Evolutionary conservation across 768 basidiomycete genomes (phyloP).

Genomic region (Amanita phalloides): DNA sequence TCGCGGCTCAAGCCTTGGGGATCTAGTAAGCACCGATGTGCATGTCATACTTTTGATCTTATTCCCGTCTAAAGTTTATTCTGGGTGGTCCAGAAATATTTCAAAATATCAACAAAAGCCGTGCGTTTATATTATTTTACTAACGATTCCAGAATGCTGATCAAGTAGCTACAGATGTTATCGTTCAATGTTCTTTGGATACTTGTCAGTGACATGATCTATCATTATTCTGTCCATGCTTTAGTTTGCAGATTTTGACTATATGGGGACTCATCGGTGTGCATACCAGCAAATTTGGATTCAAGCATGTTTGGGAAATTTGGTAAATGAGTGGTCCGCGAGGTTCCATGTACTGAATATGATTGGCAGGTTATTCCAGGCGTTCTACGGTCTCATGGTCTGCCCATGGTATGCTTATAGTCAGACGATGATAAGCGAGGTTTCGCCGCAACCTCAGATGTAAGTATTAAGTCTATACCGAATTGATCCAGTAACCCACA

Average conservation of each 20-base stretch:
- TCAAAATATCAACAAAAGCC: constrained; percentile 51
- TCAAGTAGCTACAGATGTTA: constrained; percentile 40
- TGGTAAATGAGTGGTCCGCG: constrained; percentile 29
- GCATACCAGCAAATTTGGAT: constrained; percentile 63
- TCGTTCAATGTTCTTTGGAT: constrained; percentile 67
- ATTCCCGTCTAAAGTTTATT: constrained; percentile 30
- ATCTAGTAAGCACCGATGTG: constrained; percentile 40
- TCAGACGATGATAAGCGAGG: constrained; percentile 77
- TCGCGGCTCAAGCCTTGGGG: constrained; percentile 52
- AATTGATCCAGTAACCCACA: background rate
- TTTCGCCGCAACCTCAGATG: constrained; percentile 66
- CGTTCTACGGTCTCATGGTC: constrained; percentile 60
- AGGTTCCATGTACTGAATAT: background rate
- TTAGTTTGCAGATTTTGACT: constrained; percentile 37
- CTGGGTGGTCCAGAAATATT: constrained; percentile 61
- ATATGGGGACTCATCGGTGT: constrained; percentile 74
- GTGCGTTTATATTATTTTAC: constrained; percentile 18
- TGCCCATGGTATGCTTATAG: constrained; percentile 79
- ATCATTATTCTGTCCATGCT: background rate
- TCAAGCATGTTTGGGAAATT: constrained; percentile 78
- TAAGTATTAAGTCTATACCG: constrained; percentile 15
- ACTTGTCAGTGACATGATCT: constrained; percentile 28
- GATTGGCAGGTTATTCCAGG: constrained; percentile 51
- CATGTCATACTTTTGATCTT: background rate
- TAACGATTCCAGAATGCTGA: background rate